Evolutionary conservation across 1,139 yeast species (phyloP).

Genomic region (Candida labiduridarum): DNA sequence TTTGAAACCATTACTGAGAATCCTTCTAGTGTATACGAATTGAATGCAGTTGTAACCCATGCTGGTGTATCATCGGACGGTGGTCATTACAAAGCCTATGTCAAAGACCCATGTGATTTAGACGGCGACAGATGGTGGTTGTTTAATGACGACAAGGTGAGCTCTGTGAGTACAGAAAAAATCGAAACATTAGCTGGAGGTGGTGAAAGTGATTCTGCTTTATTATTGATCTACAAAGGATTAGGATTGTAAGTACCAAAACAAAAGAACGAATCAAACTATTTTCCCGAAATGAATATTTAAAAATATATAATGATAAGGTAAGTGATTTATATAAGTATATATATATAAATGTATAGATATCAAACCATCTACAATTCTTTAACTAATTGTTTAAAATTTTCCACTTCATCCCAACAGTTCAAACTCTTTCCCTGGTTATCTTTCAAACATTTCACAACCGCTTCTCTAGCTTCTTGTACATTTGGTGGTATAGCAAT

Average conservation of each 20-base stretch:
- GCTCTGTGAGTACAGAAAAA: conserved; percentile 71
- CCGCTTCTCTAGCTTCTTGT: conserved; percentile 52
- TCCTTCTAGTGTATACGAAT: conserved; percentile 84
- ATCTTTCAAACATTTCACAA: conserved; percentile 65
- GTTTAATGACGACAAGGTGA: conserved; percentile 93
- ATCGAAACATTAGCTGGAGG: conserved; percentile 92
- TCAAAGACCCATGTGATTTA: conserved; percentile 65
- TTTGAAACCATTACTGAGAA: conserved; percentile 62
- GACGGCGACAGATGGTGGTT: conserved; percentile 86
- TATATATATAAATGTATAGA: conserved; percentile 3
- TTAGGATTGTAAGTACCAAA: conserved; percentile 50
- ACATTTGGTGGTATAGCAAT: conserved; percentile 35
- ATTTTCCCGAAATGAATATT: neutral
- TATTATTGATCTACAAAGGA: conserved; percentile 82
- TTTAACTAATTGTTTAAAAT: conserved; percentile 59
- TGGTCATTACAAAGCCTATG: conserved; percentile 94
- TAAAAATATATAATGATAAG: neutral
- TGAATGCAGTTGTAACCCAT: conserved; percentile 85
- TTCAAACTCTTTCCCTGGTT: conserved; percentile 77
- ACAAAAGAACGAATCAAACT: neutral
- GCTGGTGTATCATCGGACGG: conserved; percentile 96
- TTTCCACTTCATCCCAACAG: conserved; percentile 85
- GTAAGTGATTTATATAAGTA: neutral
- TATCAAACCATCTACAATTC: conserved; percentile 19
- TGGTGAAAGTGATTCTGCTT: conserved; percentile 95